phyloP scores from a whole-genome alignment of 768 basidiomycete species.

The Coprinopsis marcescibilis region DNA sequence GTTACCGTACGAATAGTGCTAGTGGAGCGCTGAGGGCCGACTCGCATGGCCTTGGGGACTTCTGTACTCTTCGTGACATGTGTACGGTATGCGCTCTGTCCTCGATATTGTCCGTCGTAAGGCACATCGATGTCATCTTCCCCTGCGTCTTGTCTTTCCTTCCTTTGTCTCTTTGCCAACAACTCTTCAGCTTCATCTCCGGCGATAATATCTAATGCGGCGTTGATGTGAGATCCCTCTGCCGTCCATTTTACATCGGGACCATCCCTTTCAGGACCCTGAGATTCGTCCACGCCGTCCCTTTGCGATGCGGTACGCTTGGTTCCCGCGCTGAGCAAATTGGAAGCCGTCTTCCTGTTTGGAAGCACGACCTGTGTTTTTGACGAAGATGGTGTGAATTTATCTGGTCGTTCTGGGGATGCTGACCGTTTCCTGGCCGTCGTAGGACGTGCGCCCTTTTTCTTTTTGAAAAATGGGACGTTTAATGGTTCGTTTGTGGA shows the following conservation, averaged over 20 bases:
- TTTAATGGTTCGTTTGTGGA: constrained; percentile 31
- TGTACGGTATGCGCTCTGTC: constrained; percentile 73
- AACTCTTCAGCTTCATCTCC: constrained; percentile 79
- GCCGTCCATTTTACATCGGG: constrained; percentile 77
- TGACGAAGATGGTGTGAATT: constrained; percentile 28
- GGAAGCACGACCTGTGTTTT: constrained; percentile 77
- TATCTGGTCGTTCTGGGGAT: constrained; percentile 17
- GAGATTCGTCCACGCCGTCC: constrained; percentile 48
- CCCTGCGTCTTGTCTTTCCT: constrained; percentile 44
- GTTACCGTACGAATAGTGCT: constrained; percentile 92
- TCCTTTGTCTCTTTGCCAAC: constrained; percentile 60
- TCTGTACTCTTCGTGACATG: constrained; percentile 82
- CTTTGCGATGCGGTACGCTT: constrained; percentile 54
- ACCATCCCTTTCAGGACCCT: constrained; percentile 51
- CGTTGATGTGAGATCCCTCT: constrained; percentile 66
- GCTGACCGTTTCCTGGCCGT: constrained; percentile 70
- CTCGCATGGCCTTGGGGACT: constrained; percentile 82
- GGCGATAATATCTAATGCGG: constrained; percentile 70
- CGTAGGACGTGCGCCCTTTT: constrained; percentile 69
- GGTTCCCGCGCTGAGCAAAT: constrained; percentile 57
- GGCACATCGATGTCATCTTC: constrained; percentile 56
- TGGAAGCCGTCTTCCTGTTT: constrained; percentile 56
- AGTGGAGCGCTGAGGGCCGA: constrained; percentile 69
- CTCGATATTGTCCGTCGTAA: constrained; percentile 84
- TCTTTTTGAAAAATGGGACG: constrained; percentile 84